Evolutionary conservation across 371 early-diverging fungal genomes (phyloP), one percentile per base, ranked within the genome.

Genomic region (Funneliformis caledonium): DNA sequence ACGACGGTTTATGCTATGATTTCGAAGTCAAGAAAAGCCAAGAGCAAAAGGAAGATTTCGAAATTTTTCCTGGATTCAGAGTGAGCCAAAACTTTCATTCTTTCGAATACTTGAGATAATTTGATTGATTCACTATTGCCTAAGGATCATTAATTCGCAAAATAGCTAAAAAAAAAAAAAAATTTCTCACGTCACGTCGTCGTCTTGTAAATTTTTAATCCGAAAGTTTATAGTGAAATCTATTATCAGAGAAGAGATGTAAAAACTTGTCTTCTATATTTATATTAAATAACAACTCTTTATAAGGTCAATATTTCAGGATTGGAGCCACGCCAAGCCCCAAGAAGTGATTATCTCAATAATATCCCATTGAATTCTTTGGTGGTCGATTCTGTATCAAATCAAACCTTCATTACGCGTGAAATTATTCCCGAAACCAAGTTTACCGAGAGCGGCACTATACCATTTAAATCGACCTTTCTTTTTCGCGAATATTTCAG

Each of bases 331-430:
- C 33, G 43, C 6, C 37, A 43, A 37, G n/a, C 19, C n/a, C 43
- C 11, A 14, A 43, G 0, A 2, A n/a, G 26, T 74, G 2, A 50
- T 4, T 19, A 16, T 12, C 14, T 19, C 47, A 31, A 31, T 22
- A 74, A 31, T 22, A 22, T 19, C 6, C 60, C 67, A 50, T 48
- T 43, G 19, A 1, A 26, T 50, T n/a, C 78, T 22, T 43, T 59
- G 11, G 64, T 79, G 48, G 79, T 79, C 43, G 79, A 79, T 70
- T 79, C 79, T 26, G 79, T 79, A 8, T 56, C 72, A n/a, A 42
- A 68, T 52, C 79, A 79, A 79, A 42, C 79, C 3, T 68, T 79
- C 31, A 4, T 79, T 43, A 79, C 72, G 16, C 69, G 60, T 33
- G 60, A 67, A 31, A n/a, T 59, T 1, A 16, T 48, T 22, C 67